Evolutionary conservation across 2,329 filamentous ascomycete species (phyloP), one percentile per base, ranked within the genome.

Genomic region (Monosporascus sp.): DNA sequence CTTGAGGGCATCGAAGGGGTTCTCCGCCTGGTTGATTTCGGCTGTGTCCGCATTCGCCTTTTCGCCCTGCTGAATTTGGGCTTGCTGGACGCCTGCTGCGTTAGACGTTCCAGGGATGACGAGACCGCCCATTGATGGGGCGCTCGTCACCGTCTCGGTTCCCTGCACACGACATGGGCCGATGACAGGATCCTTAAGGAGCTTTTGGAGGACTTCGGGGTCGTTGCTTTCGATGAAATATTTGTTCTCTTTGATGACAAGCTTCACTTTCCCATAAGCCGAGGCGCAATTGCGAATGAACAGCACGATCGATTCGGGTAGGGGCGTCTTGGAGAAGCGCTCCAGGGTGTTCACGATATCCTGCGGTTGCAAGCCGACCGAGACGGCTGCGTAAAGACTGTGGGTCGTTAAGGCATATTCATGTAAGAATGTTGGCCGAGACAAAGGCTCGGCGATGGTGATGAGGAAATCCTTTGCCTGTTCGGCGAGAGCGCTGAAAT

Each of bases 91-190:
- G 54, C 91, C 92, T 36, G 90, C 92, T 5, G 94, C 93, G 71
- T 96, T 89, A 65, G 91, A 94, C 0, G 94, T 97, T 52, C 94
- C 94, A 0, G 93, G 90, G 67, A 99, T 99, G 43, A 96, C 90
- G 52, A 97, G 77, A 1, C 86, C 89, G 7, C 85, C 88, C 77
- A 95, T 89, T 66, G 91, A 94, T 1, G 93, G 90, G 5, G 93
- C 92, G 47, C 88, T 87, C 9, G 87, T 90, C 50, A 96, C 86
- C 51, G 88, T 88, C 17, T 78, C 76, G 9, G 79, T 77, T 15
- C 83, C 83, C 57, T 95, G 88, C 3, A 95, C 82, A 53, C 92
- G 83, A 50, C 90, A 85, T 18, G 85, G 82, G 0, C 89, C 88
- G 54, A 99, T 96, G 50, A 89, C 82, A 15, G 85, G 80, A 68